These are phyloP conservation scores for Puccinia novopanici DNA, from an alignment of 1,284 basidiomycete genomes.

Conservation along the genomic window DNA sequence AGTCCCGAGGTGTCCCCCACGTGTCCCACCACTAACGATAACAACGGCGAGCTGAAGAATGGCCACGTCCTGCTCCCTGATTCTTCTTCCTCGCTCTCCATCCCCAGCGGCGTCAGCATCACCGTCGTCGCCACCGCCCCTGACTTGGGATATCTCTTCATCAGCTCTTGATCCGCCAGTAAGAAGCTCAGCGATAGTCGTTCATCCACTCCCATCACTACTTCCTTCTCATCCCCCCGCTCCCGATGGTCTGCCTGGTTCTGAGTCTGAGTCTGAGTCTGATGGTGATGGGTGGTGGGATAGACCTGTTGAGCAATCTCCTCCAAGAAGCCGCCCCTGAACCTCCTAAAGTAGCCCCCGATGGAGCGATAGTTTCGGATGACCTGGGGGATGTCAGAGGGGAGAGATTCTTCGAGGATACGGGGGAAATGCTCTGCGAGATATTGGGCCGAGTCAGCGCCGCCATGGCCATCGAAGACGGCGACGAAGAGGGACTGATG, in stretches of 20 bases:
- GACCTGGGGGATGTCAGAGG: conserved; percentile 8
- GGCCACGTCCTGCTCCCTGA: conserved; percentile 62
- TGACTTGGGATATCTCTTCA: conserved; percentile 23
- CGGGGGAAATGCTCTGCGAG: conserved; percentile 1
- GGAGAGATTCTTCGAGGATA: conserved; percentile 22
- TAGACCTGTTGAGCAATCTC: conserved; percentile 16
- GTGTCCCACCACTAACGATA: conserved; percentile 75
- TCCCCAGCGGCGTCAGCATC: conserved; percentile 55
- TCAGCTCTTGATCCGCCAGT: conserved; percentile 39
- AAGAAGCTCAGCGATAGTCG: conserved; percentile 35
- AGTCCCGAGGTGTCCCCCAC: conserved; percentile 83
- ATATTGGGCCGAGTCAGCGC: conserved; percentile 29
- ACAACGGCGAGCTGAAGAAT: conserved; percentile 58
- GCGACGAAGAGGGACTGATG: conserved; percentile 23
- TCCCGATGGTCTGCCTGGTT: not conserved
- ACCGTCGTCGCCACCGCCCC: conserved; percentile 20
- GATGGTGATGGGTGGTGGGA: not conserved
- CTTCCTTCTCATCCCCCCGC: not conserved
- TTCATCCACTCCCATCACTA: conserved; percentile 32
- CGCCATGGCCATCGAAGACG: conserved; percentile 43
- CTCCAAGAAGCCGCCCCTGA: conserved; percentile 38
- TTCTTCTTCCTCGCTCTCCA: conserved; percentile 68
- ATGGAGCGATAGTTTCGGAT: conserved; percentile 27
- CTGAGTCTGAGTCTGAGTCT: not conserved
- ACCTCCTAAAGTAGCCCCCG: conserved; percentile 39